These are phyloP conservation scores for Malassezia arunalokei DNA, from an alignment of 1,284 basidiomycete species.

Conservation along the genomic window DNA sequence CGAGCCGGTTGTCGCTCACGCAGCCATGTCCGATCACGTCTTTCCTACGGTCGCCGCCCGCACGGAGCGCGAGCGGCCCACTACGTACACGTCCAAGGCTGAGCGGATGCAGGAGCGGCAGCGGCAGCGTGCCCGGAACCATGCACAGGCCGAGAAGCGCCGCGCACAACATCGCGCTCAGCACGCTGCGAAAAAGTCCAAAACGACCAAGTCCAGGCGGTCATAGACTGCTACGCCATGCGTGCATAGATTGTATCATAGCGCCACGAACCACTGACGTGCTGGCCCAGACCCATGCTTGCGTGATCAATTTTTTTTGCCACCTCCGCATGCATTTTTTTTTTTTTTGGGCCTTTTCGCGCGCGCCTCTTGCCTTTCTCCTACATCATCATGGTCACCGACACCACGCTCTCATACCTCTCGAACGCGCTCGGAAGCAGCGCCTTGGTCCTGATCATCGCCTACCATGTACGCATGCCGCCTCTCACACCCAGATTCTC, in stretches of 20 bases:
- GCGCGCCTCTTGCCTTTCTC: too few relatives aligned
- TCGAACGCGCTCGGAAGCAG: slow-evolving; percentile 11
- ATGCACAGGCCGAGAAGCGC: slow-evolving; percentile 8
- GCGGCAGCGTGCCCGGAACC: slow-evolving; percentile 7
- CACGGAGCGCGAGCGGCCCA: neutral
- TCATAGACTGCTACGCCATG: neutral
- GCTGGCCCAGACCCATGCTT: neutral
- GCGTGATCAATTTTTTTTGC: neutral
- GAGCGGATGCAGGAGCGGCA: slow-evolving; percentile 12
- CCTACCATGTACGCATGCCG: slow-evolving; percentile 12
- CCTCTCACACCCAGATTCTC: slow-evolving; percentile 2
- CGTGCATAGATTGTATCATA: neutral
- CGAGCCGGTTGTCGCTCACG: slow-evolving; percentile 10
- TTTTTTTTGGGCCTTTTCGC: too few relatives aligned
- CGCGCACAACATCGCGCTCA: slow-evolving; percentile 6
- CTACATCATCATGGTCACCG: slow-evolving; percentile 8
- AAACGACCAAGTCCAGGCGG: neutral
- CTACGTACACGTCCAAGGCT: slow-evolving; percentile 4
- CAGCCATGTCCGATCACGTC: neutral
- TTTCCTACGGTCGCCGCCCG: neutral
- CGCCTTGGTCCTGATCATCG: slow-evolving; percentile 14
- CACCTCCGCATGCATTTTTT: too few relatives aligned
- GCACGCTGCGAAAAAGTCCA: neutral
- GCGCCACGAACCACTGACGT: neutral
- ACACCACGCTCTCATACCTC: slow-evolving; percentile 4